Evolutionary conservation across 331 rosid genomes (phyloP), one percentile per base, ranked within the genome.

Genomic region (Dryas integrifolia): DNA sequence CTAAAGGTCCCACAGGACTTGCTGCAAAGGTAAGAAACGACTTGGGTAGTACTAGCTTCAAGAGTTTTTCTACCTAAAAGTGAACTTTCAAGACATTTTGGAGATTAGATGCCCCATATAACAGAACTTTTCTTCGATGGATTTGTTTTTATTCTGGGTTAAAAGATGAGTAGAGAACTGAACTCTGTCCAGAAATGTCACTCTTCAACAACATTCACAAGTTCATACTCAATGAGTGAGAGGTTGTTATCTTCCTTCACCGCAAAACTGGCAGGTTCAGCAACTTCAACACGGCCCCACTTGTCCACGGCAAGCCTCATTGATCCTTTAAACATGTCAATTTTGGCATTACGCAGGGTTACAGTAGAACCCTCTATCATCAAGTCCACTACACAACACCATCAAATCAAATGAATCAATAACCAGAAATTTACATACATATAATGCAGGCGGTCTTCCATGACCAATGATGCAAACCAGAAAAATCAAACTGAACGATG

Each of bases 261-360:
- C 1, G 90, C 80, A 78, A 95, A 89, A 65, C 81, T 81, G 24
- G 92, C 96, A 35, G 97, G 96, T 68, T 91, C 97, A 13, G 93
- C 76, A 24, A 85, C 87, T 82, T 95, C 99, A 48, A 95, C 83
- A 38, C 97, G 92, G 63, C 98, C 98, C 98, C 98, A 94, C 75
- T 88, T 89, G 88, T 94, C 98, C 78, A 88, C 98, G 24, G 96
- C 98, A 75, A 94, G 97, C 80, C 98, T 89, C 98, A 91, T 94
- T 51, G 96, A 91, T 77, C 97, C 98, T 82, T 86, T 94, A 81
- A 82, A 91, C 97, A 91, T 88, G 88, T 94, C 98, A 64, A 94
- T 91, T 77, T 91, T 94, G 73, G 96, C 97, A 76, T 94, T 91
- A 12, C 98, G 92, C 79, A 94, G 80, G 73, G 79, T 86, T 38